Conservation (phyloP, 768 basidiomycete species). For the Dioszegia hungarica region DNA sequence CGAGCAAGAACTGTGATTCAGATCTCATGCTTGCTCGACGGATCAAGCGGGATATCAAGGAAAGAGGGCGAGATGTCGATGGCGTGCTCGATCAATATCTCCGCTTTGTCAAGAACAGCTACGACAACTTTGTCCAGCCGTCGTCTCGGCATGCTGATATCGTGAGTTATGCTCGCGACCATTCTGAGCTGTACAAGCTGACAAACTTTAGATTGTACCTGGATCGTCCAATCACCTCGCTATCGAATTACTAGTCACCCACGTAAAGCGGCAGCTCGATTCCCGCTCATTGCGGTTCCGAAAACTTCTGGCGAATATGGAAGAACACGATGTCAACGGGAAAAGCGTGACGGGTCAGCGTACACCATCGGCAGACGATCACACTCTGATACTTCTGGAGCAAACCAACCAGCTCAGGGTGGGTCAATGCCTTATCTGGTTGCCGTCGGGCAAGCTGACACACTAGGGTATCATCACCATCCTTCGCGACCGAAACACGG, state of each 20-base stretch:
- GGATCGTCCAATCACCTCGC: constrained; percentile 84
- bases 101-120: constrained; percentile 89
- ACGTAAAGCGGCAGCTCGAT: constrained; percentile 75
- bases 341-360: constrained; percentile 7
- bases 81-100: constrained; percentile 91
- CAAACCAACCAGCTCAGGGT: constrained; percentile 79
- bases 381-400: constrained; percentile 62
- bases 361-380: constrained; percentile 16
- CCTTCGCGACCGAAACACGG: constrained; percentile 66
- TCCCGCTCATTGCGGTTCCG: constrained; percentile 72
- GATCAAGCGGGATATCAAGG: constrained; percentile 77
- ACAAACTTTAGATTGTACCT: constrained; percentile 98
- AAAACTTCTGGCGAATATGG: constrained; percentile 59
- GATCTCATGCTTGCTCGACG: constrained; percentile 96
- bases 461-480: constrained; percentile 82
- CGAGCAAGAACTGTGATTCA: constrained; percentile 57
- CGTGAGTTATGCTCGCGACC: constrained; percentile 52
- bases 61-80: constrained; percentile 76
- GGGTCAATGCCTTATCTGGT: constrained; percentile 11
- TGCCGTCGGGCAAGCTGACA: constrained; percentile 1
- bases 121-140: constrained; percentile 88
- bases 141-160: constrained; percentile 85
- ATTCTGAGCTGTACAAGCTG: too few species aligned
- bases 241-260: constrained; percentile 87
- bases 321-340: constrained; percentile 19